Percentiles rank a stretch among this genome's conserved stretches.
Conservation (phyloP, 306 rosid genomes). For the Begonia peltatifolia region DNA sequence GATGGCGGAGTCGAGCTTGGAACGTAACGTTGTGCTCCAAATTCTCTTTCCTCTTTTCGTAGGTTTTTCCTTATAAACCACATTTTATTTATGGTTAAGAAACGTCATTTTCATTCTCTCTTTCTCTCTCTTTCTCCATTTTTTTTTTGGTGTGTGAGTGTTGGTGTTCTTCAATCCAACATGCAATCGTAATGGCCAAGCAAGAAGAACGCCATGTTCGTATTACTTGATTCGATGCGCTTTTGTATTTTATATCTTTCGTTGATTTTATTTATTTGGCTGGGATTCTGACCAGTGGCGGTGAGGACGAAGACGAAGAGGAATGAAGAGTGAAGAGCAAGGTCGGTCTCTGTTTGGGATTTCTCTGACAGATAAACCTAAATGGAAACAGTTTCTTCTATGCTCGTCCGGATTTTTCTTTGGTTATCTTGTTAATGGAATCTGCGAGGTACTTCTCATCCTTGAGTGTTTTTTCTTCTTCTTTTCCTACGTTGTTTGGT, state of each 20-base stretch:
- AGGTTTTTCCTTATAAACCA: not conserved
- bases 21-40: not conserved
- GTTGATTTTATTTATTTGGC: not conserved
- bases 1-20: conserved; percentile 3
- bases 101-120: not conserved
- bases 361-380: conserved; percentile 74
- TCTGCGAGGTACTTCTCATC: conserved; percentile 62
- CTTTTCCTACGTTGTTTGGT: conserved; percentile 13
- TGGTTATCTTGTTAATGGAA: conserved; percentile 84
- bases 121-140: too few relatives aligned
- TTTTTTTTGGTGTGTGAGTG: too few relatives aligned
- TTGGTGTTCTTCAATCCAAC: too few relatives aligned
- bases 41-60: not conserved
- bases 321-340: conserved; percentile 71
- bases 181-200: too few relatives aligned
- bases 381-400: conserved; percentile 81
- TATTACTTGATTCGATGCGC: not conserved
- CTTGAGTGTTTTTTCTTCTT: conserved; percentile 3
- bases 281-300: too few relatives aligned
- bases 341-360: conserved; percentile 74
- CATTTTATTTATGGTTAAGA: not conserved
- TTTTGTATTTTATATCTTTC: not conserved
- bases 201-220: not conserved
- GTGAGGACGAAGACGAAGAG: not conserved
- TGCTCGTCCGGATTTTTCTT: conserved; percentile 96